Conservation (phyloP, 139 green algal genomes). For the Gonium pectorale region DNA sequence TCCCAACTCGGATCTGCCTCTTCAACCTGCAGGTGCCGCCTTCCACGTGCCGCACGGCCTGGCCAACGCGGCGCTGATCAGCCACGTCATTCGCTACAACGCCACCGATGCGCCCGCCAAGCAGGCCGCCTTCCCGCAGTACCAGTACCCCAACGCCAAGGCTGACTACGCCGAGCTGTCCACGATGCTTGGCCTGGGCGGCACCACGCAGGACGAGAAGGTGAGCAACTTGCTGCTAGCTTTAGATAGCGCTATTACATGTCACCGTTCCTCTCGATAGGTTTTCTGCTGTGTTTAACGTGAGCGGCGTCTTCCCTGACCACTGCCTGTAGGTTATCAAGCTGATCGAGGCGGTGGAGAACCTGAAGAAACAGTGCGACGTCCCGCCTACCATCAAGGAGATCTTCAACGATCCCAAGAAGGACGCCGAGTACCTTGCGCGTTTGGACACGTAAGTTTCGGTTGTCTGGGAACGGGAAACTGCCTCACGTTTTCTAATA, state of each 20-base stretch:
- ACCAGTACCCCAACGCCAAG: constrained; percentile 70
- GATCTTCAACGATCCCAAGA: constrained; percentile 46
- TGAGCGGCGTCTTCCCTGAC: too few relatives aligned
- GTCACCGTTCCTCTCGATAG: too few relatives aligned
- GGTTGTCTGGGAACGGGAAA: too few relatives aligned
- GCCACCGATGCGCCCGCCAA: constrained; percentile 75
- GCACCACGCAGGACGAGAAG: constrained; percentile 65
- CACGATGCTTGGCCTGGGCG: constrained; percentile 67
- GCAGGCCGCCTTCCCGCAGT: constrained; percentile 82
- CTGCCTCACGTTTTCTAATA: too few relatives aligned
- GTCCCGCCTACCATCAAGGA: constrained; percentile 72
- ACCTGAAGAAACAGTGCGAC: constrained; percentile 71
- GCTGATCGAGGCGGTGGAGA: constrained; percentile 77
- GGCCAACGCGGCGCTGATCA: constrained; percentile 78
- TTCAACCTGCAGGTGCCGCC: constrained; percentile 52
- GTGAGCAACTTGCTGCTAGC: constrained; percentile 41
- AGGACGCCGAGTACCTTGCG: constrained; percentile 55
- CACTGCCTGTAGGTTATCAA: constrained; percentile 41
- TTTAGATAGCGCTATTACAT: too few relatives aligned
- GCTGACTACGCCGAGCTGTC: constrained; percentile 71
- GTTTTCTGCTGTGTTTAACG: too few relatives aligned
- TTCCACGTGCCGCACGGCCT: constrained; percentile 78
- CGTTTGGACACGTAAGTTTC: constrained; percentile 23
- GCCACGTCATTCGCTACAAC: constrained; percentile 81
- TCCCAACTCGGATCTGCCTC: too few relatives aligned